Conservation (phyloP, 345 rosid genomes). For the Camelina hispida region DNA sequence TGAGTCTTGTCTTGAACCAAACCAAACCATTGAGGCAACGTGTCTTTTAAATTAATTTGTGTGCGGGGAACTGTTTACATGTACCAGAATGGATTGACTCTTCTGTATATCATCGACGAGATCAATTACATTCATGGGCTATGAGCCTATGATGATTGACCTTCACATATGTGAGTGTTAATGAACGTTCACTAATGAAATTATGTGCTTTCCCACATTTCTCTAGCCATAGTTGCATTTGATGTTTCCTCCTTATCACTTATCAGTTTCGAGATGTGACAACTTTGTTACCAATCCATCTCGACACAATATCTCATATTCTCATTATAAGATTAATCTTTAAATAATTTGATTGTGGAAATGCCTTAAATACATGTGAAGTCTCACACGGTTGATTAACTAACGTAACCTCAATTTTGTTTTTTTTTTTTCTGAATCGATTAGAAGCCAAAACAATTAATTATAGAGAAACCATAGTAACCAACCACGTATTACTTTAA, state of each 20-base stretch:
- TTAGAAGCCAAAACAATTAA: background rate
- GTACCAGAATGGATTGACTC: no score
- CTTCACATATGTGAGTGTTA: no score
- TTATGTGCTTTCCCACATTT: background rate
- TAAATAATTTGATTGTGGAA: background rate
- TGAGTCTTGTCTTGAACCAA: no score
- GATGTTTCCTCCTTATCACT: background rate
- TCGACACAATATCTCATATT: background rate
- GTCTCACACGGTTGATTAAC: background rate
- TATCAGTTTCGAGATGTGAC: background rate
- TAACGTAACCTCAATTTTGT: background rate
- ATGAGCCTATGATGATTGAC: background rate
- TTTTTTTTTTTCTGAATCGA: background rate
- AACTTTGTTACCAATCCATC: background rate
- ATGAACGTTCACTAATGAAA: no score
- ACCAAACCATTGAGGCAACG: no score
- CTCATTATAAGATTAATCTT: background rate
- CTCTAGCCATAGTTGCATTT: background rate
- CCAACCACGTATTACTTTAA: conserved; percentile 5
- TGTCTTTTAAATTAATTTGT: no score
- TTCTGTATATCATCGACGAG: background rate
- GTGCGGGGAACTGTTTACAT: no score
- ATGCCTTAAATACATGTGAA: background rate
- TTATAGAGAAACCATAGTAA: background rate
- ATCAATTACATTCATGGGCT: background rate